Evolutionary conservation across 495 filamentous ascomycete species (phyloP), one percentile per base, ranked within the genome.

Genomic region (Letharia columbiana): DNA sequence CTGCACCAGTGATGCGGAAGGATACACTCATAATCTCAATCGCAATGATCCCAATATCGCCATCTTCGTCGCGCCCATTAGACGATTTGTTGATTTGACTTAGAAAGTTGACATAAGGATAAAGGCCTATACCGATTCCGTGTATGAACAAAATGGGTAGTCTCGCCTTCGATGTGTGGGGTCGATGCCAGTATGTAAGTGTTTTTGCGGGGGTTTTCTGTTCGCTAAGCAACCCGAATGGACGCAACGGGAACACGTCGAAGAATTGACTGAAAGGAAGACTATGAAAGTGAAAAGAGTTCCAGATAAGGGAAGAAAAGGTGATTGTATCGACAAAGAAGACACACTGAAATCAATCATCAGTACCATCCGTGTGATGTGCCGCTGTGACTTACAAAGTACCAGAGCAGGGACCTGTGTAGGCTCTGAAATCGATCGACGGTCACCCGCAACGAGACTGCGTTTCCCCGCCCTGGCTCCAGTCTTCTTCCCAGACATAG

Each of bases 111-210:
- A 77, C 76, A 65, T 90, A 90, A 3, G 86, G 78, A 71, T 82
- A 85, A 18, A 89, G 78, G 0, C 87, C 87, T 62, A 89, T 83
- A 37, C 86, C 86, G 60, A 90, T 88, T n/a, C 87, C 87, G 71
- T 90, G 87, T 28, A 89, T 77, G 72, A 89, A 88, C 6, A 90
- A 71, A 54, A 89, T 69, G 0, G 87, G 87, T 3, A 82, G 71
- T 39, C 78, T 78, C 9, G 77, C 75, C 9, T 73, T 73, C 1
- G 85, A 83, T 13, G 76, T 82, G 68, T 89, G 87, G 3, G 84
- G 82, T 23, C 84, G 81, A 71, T 85, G 75, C 86, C 86, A 88
- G 75, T 90, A 90, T 42, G 79, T 77, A 0, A 85, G 69, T n/a
- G 76, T 72, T 44, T 78, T 77, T 0, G 78, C 78, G 0, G 85